A percentile compares a stretch with the other conserved stretches of the same genome.
These are phyloP conservation scores for Candida gorgasii DNA, from an alignment of 805 yeast species.

Conservation along the genomic window DNA sequence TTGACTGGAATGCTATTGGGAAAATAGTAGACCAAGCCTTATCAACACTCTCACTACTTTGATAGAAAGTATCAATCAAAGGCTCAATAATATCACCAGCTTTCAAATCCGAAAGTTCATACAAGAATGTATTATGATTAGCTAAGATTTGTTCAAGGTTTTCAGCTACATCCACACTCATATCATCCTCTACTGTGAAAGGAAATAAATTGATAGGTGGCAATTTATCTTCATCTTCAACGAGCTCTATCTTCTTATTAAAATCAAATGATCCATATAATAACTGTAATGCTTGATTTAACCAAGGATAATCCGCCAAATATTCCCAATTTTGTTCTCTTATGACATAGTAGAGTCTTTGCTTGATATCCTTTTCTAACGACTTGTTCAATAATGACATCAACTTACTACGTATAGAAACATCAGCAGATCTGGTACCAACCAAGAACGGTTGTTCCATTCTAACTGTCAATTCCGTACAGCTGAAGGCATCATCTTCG, in stretches of 20 bases:
- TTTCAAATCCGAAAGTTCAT: conserved; percentile 30
- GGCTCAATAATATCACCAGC: conserved; percentile 70
- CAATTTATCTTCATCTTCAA: conserved; percentile 50
- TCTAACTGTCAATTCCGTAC: conserved; percentile 87
- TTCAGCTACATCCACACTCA: conserved; percentile 29
- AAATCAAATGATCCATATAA: conserved; percentile 74
- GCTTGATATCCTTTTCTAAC: conserved; percentile 73
- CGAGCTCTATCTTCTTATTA: conserved; percentile 47
- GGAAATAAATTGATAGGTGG: conserved; percentile 52
- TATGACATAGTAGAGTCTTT: conserved; percentile 82
- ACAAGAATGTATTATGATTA: conserved; percentile 32
- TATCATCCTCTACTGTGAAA: conserved; percentile 23
- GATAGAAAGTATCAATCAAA: conserved; percentile 76
- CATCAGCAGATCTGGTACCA: conserved; percentile 85
- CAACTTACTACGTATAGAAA: conserved; percentile 68
- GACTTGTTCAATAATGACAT: conserved; percentile 79
- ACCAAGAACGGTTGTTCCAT: conserved; percentile 96
- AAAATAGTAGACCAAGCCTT: conserved; percentile 81
- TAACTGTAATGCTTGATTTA: conserved; percentile 88
- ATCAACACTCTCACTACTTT: conserved; percentile 76
- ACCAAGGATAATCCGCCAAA: conserved; percentile 90
- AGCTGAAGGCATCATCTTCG: conserved; percentile 71
- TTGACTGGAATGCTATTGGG: conserved; percentile 73
- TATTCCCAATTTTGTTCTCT: conserved; percentile 97
- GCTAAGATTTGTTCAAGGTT: conserved; percentile 23